Conservation (phyloP, 495 filamentous ascomycete genomes). For the Daldinia loculata region DNA sequence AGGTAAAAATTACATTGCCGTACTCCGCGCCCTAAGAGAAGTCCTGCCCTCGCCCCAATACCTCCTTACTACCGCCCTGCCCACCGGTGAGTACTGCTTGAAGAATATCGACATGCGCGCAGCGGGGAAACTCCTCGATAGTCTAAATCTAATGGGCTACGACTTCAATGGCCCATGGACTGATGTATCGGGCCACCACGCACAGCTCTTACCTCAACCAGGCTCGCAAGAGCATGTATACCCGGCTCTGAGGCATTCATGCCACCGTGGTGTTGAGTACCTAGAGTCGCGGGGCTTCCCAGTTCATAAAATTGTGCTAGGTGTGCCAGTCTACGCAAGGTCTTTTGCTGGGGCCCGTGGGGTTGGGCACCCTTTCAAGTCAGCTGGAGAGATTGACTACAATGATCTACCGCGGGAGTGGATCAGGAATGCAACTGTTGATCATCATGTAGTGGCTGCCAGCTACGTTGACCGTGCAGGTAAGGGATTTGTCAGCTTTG, state of each 20-base stretch:
- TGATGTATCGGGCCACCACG: slow-evolving; percentile 71
- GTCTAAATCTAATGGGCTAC: slow-evolving; percentile 85
- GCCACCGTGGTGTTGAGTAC: slow-evolving; percentile 69
- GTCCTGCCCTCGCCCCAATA: slow-evolving; percentile 68
- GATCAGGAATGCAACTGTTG: slow-evolving; percentile 59
- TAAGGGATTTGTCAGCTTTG: slow-evolving; percentile 77
- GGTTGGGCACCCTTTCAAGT: slow-evolving; percentile 65
- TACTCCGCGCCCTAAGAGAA: slow-evolving; percentile 69
- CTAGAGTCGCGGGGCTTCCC: slow-evolving; percentile 68
- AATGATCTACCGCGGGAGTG: slow-evolving; percentile 67
- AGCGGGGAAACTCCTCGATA: slow-evolving; percentile 68
- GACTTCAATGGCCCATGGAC: slow-evolving; percentile 83
- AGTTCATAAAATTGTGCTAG: slow-evolving; percentile 72
- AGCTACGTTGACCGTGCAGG: slow-evolving; percentile 57
- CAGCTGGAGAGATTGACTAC: slow-evolving; percentile 69
- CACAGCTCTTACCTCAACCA: slow-evolving; percentile 65
- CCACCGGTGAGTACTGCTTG: slow-evolving; percentile 77
- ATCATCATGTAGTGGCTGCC: slow-evolving; percentile 63
- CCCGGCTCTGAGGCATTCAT: slow-evolving; percentile 55
- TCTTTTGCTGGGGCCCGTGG: slow-evolving; percentile 72
- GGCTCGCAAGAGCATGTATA: slow-evolving; percentile 55
- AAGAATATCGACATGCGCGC: slow-evolving; percentile 71
- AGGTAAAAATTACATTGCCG: slow-evolving; percentile 70
- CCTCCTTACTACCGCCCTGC: slow-evolving; percentile 74
- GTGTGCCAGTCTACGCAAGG: slow-evolving; percentile 77